phyloP scores from a whole-genome alignment of 345 rosid species.

The Gossypium turneri region DNA sequence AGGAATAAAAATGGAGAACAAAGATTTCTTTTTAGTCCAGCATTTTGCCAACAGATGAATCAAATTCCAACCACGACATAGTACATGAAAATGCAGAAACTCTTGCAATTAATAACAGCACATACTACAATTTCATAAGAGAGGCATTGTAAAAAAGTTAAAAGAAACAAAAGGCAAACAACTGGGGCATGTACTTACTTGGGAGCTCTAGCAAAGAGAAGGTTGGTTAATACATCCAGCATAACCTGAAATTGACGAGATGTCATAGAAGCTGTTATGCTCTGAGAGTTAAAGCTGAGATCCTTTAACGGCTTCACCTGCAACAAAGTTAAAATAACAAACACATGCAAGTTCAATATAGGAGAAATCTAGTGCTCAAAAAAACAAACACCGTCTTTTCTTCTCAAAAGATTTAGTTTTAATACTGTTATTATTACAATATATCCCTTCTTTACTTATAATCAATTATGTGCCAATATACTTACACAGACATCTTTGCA shows the following conservation, averaged over 20 bases:
- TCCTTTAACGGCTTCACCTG: slow-evolving; percentile 99
- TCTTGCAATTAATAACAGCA: background rate
- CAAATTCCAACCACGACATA: background rate
- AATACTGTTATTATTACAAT: background rate
- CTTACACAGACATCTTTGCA: slow-evolving; percentile 1
- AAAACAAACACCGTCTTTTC: background rate
- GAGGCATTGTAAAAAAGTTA: background rate
- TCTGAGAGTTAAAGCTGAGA: slow-evolving; percentile 79
- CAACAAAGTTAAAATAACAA: slow-evolving; percentile 21
- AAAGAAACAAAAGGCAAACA: slow-evolving; percentile 11
- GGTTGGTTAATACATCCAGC: slow-evolving; percentile 94
- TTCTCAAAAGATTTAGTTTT: background rate
- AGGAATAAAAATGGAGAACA: background rate
- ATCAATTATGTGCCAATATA: background rate
- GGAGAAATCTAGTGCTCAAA: background rate
- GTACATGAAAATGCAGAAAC: slow-evolving; percentile 7
- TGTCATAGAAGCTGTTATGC: slow-evolving; percentile 92
- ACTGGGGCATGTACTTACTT: slow-evolving; percentile 53
- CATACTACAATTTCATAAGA: background rate
- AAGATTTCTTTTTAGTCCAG: background rate
- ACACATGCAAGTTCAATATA: slow-evolving; percentile 10
- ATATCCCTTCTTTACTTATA: background rate
- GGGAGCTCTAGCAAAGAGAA: slow-evolving; percentile 95
- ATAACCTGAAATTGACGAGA: slow-evolving; percentile 97
- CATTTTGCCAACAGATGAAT: slow-evolving; percentile 4